Base-by-base conservation (phyloP, 805 yeast genomes). In the Grigorovia yakushimaensis region DNA sequence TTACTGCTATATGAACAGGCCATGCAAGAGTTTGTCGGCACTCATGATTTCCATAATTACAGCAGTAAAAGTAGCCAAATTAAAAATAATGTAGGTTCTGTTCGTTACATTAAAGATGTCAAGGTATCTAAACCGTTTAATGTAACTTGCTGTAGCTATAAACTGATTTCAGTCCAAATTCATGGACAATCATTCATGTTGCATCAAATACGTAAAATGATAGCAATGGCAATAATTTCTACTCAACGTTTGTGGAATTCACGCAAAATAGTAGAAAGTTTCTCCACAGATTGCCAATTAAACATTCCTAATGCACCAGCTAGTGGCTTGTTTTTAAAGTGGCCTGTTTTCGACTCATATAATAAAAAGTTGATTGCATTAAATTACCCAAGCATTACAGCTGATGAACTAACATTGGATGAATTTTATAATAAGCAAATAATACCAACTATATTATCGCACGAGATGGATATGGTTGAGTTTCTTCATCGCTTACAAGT, bases 151-250 rank as follows among this genome's bases (percentile, higher is more conserved):
- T 23, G 20, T 9, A n/a, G 17, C n/a, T 37, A 39, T 9, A 46
- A 88, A 60, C 88, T 96, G 96, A 73, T 84, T 1, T 83, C 94
- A 2, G 79, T 88, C 58, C 86, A 86, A 68, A 83, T 88, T 54
- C 96, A 88, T 63, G 97, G 97, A 6, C 96, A 89, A 67, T 84
- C 95, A 7, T 89, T 88, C 65, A 89, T 88, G 96, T 73, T 88
- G 49, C 96, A 88, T 67, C 96, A 88, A 71, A 89, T 88, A 60
- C 78, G 97, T 58, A 89, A 89, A 62, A 88, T 88, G 96, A 83
- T 88, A 49, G 86, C 95, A 22, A 79, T 88, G 87, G 91, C 89
- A 1, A 76, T 86, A 0, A 71, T 88, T 47, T 77, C 81, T 17
- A 79, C 85, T 22, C 74, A 96, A 58, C 78, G 87, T 5, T 88